A percentile compares a stretch with the other conserved stretches of the same genome.
Conservation (phyloP, 345 rosid genomes). For the Eucalyptus pauciflora region DNA sequence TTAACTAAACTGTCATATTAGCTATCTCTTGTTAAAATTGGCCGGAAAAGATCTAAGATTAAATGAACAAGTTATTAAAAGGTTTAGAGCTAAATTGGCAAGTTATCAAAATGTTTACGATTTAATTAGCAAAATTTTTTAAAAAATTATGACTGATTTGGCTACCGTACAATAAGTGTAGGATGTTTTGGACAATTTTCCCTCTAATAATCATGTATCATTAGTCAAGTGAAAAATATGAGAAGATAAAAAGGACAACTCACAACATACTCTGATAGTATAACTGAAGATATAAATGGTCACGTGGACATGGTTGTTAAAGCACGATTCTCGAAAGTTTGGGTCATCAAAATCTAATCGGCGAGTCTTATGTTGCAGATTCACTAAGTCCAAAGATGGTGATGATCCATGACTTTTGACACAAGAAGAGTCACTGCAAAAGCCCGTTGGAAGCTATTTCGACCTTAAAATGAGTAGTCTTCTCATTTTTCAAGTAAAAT, state of each 20-base stretch:
- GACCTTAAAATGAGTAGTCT: not conserved
- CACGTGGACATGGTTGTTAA: not conserved
- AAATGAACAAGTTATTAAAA: too few relatives aligned
- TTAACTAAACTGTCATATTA: not conserved
- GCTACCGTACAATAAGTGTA: too few relatives aligned
- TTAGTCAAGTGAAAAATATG: not conserved
- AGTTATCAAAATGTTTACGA: not conserved
- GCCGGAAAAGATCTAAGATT: not conserved
- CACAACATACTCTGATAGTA: not conserved
- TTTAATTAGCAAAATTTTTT: not conserved
- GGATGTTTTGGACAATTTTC: not conserved
- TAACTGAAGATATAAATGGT: not conserved
- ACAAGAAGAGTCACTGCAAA: not conserved
- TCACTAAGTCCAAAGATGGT: not conserved
- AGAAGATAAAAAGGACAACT: not conserved
- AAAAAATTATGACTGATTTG: too few relatives aligned
- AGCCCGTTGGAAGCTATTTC: not conserved
- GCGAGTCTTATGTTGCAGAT: not conserved
- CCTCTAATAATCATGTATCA: not conserved
- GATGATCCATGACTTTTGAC: not conserved
- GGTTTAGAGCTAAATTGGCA: not conserved
- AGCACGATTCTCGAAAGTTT: not conserved
- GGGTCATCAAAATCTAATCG: not conserved
- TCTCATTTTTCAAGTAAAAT: not conserved
- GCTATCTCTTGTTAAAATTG: too few relatives aligned